These are phyloP conservation scores for Fusarium sterilihyphosum DNA, from an alignment of 2,329 filamentous ascomycete genomes.

Conservation along the genomic window DNA sequence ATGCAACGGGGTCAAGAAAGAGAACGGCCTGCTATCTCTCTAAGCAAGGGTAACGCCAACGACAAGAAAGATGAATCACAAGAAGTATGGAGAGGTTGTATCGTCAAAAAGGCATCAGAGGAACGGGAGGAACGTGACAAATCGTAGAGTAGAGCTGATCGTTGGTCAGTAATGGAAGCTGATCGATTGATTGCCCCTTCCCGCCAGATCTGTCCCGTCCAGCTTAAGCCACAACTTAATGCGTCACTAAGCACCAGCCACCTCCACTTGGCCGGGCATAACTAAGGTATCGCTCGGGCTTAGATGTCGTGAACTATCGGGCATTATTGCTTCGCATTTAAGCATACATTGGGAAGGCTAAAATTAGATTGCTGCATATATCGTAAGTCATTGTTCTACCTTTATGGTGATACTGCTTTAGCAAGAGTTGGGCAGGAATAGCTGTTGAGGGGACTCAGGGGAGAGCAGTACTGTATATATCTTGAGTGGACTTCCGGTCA, in stretches of 20 bases:
- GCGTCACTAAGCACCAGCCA: constrained; percentile 40
- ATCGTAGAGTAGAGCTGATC: constrained; percentile 1
- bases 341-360: neutral
- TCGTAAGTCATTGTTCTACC: neutral
- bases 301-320: neutral
- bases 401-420: neutral
- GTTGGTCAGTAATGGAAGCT: constrained; percentile 46
- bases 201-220: neutral
- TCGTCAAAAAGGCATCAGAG: constrained; percentile 7
- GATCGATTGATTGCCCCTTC: constrained; percentile 31
- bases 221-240: constrained; percentile 40
- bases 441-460: neutral
- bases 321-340: neutral
- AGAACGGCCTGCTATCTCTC: constrained; percentile 25
- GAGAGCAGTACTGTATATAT: neutral
- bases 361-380: neutral
- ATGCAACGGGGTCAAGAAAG: constrained; percentile 10
- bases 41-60: constrained; percentile 1
- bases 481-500: neutral
- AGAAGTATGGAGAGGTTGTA: neutral
- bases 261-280: constrained; percentile 29
- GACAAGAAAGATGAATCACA: constrained; percentile 9
- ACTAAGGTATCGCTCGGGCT: neutral
- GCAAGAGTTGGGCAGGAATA: neutral
- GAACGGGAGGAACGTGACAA: constrained; percentile 18